Base-by-base conservation (phyloP, 1,139 yeast genomes). In the Lodderomyces elongisporus region DNA sequence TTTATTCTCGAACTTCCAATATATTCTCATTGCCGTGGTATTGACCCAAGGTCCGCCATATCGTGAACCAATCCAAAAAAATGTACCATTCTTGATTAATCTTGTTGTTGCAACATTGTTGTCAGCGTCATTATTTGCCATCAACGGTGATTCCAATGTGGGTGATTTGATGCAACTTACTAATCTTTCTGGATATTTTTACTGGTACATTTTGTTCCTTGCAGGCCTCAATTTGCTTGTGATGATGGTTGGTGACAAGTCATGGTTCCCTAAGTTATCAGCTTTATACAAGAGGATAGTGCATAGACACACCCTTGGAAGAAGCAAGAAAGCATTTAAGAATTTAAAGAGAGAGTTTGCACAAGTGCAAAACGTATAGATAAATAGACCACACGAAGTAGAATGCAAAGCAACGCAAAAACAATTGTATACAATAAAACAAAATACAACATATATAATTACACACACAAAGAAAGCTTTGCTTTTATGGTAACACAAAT, bases 41-140 rank as follows among this genome's bases (percentile, higher is more conserved):
- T 64, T 91, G 40, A 84, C 95, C 20, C 85, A 78, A 18, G 98
- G 99, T 0, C 93, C 94, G 9, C 99, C 99, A n/a, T 93, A 87
- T 55, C 71, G 98, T 39, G 82, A 85, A 50, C 80, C 93, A 1
- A 74, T 84, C 49, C 56, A 62, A 25, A 68, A 76, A 43, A 91
- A 91, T 54, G 35, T 46, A 7, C 94, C 95, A 6, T 89, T 87
- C 50, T 63, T 91, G 36, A 33, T 66, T 2, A 85, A 89, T 32
- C 66, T 85, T 33, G 45, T 65, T 0, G 43, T 61, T 0, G 72
- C 93, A 0, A 43, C 72, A 1, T 30, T 64, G 1, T 44, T 77
- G 6, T 79, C 89, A 13, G 37, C 65, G 0, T 33, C 54, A 5
- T 54, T 83, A 44, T 79, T 82, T 69, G 40, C 49, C 14, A 54